A percentile compares a stretch with the other conserved stretches of the same genome.
Evolutionary conservation across 495 filamentous ascomycete species (phyloP).

Genomic region (Aspergillus panamensis): DNA sequence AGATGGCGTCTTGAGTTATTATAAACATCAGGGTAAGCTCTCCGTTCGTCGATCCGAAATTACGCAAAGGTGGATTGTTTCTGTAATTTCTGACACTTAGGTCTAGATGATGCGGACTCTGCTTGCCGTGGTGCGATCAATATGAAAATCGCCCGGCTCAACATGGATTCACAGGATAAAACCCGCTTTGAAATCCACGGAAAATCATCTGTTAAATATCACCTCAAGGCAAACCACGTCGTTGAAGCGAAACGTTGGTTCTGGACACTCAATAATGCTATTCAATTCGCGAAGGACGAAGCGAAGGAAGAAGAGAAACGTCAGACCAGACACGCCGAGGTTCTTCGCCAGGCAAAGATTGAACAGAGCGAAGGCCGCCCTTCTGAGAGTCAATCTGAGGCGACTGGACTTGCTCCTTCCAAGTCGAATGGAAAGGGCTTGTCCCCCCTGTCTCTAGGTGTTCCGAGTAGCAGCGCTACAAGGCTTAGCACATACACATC

Average conservation of each 20-base stretch:
- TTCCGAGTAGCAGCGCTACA: conserved; percentile 36
- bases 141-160: conserved; percentile 90
- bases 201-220: conserved; percentile 98
- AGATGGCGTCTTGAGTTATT: conserved; percentile 96
- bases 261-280: conserved; percentile 97
- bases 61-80: neutral
- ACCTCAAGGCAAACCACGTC: conserved; percentile 92
- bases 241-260: conserved; percentile 65
- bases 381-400: conserved; percentile 32
- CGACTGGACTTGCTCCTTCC: conserved; percentile 22
- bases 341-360: conserved; percentile 70
- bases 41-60: neutral
- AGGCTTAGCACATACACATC: conserved; percentile 45
- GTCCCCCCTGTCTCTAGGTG: conserved; percentile 31
- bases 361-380: conserved; percentile 50
- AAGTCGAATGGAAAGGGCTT: conserved; percentile 41
- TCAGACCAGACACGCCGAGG: conserved; percentile 67
- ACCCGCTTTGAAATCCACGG: conserved; percentile 95
- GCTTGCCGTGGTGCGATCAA: conserved; percentile 96
- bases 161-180: conserved; percentile 96
- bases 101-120: conserved; percentile 62
- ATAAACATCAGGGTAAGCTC: conserved; percentile 83
- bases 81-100: conserved; percentile 7
- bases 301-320: conserved; percentile 81
- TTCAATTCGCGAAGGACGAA: conserved; percentile 97